These are phyloP conservation scores for Phytopythium kandeliae DNA, from an alignment of 352 stramenopile species.

Conservation along the genomic window DNA sequence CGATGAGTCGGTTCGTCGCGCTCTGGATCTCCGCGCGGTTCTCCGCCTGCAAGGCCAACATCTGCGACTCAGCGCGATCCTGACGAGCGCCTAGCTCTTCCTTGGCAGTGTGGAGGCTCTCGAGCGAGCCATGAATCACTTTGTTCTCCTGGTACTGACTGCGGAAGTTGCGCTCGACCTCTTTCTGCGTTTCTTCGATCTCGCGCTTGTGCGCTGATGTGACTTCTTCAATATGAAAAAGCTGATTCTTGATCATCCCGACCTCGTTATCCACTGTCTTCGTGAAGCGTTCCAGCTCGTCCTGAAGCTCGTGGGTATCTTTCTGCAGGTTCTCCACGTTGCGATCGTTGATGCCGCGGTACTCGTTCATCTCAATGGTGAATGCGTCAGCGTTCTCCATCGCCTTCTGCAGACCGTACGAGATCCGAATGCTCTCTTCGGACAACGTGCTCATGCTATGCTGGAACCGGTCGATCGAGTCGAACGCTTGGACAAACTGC, in stretches of 20 bases:
- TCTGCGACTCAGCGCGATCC: slow-evolving; percentile 50
- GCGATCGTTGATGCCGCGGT: slow-evolving; percentile 33
- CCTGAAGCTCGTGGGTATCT: slow-evolving; percentile 28
- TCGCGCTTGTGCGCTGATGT: slow-evolving; percentile 51
- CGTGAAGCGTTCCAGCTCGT: slow-evolving; percentile 40
- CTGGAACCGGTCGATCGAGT: slow-evolving; percentile 59
- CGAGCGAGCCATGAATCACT: slow-evolving; percentile 28
- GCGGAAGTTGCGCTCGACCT: slow-evolving; percentile 50
- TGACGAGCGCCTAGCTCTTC: slow-evolving; percentile 49
- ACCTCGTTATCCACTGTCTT: slow-evolving; percentile 62
- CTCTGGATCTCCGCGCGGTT: slow-evolving; percentile 71
- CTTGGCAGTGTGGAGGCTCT: slow-evolving; percentile 34
- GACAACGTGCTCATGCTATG: slow-evolving; percentile 62
- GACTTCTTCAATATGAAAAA: slow-evolving; percentile 71
- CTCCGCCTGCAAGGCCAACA: slow-evolving; percentile 63
- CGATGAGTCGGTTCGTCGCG: slow-evolving; percentile 51
- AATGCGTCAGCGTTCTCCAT: slow-evolving; percentile 44
- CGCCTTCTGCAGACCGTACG: slow-evolving; percentile 57
- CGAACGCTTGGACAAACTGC: slow-evolving; percentile 60
- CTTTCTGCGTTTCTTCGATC: slow-evolving; percentile 50
- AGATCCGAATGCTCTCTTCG: slow-evolving; percentile 64
- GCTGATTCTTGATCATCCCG: slow-evolving; percentile 55
- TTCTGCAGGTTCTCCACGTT: slow-evolving; percentile 34
- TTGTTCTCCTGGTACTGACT: slow-evolving; percentile 57
- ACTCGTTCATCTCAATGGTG: slow-evolving; percentile 38